Base-by-base conservation (phyloP, 1,139 yeast species). In the Yamadazyma epiphylla region DNA sequence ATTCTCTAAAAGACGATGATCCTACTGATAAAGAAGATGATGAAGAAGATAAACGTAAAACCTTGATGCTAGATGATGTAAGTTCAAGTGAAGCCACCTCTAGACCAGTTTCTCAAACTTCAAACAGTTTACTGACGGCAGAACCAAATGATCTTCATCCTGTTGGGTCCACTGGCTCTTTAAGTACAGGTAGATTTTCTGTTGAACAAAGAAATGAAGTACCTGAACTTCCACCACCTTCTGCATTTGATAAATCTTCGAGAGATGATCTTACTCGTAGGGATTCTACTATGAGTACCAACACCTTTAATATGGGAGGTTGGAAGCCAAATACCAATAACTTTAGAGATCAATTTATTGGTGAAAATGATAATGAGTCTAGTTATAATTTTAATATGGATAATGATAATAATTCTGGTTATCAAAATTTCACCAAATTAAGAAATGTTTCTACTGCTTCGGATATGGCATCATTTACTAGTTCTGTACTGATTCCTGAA, bases 241-340 rank as follows among this genome's bases (percentile, higher is more conserved):
- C 20, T 3, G 22, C 31, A 2, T 26, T 26, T 13, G 9, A 24
- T 9, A 42, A 42, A 14, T 30, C 34, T 19, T n/a, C n/a, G n/a
- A n/a, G n/a, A n/a, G n/a, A n/a, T n/a, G 45, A 40, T 27, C 22
- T 41, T 10, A 21, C 15, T 5, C 51, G 71, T 38, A 46, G 70
- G 36, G 57, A 45, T 9, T 64, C 72, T 1, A 58, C 68, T 4
- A 52, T 56, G 53, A 63, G 69, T 35, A 55, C 59, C 3, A 53
- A 48, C 22, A 57, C 74, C 19, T 49, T 71, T 44, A 68, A 60
- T 36, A 59, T 73, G 60, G 79, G 78, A 3, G 57, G 56, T 13
- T 73, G 79, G 79, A 61, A 64, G 36, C 79, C 79, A 4, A 65
- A 71, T 38, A 71, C 78, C 8, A 63, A 58, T 26, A 60, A 57